These are phyloP conservation scores for Leccinum incarnatum DNA, from an alignment of 768 basidiomycete genomes.

Conservation along the genomic window DNA sequence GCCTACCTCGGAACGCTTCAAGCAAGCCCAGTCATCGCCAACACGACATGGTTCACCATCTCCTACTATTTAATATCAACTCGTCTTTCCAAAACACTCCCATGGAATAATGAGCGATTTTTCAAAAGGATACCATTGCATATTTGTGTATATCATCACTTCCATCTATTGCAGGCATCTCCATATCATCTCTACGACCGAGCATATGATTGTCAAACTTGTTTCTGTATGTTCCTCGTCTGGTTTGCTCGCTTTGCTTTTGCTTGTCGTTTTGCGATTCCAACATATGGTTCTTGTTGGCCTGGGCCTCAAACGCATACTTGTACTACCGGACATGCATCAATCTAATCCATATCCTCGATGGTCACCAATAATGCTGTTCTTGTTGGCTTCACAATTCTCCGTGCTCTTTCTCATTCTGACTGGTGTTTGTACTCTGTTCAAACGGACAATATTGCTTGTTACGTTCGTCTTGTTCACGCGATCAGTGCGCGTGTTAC, in stretches of 20 bases:
- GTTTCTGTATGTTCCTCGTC: constrained; percentile 24
- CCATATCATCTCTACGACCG: constrained; percentile 24
- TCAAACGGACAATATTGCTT: not conserved
- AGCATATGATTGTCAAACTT: constrained; percentile 24
- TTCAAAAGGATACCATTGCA: constrained; percentile 29
- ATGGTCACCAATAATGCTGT: constrained; percentile 5
- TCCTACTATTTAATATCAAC: constrained; percentile 4
- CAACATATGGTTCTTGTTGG: constrained; percentile 26
- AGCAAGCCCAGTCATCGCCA: constrained; percentile 38
- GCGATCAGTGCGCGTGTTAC: not conserved
- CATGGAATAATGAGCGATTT: constrained; percentile 10
- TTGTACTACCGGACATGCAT: constrained; percentile 33
- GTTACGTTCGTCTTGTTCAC: not conserved
- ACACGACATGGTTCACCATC: constrained; percentile 22
- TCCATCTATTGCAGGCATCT: constrained; percentile 33
- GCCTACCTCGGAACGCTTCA: constrained; percentile 54
- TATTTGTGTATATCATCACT: constrained; percentile 34
- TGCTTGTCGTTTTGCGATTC: constrained; percentile 29
- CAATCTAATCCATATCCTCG: constrained; percentile 29
- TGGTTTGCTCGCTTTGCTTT: constrained; percentile 27
- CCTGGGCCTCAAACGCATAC: constrained; percentile 25
- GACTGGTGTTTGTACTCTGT: not conserved
- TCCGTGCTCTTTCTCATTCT: not conserved
- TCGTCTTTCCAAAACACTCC: not conserved
- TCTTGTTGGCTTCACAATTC: constrained; percentile 9